Evolutionary conservation across 352 stramenopile genomes (phyloP), one percentile per base, ranked within the genome.

Genomic region (Globisporangium abappressorium): DNA sequence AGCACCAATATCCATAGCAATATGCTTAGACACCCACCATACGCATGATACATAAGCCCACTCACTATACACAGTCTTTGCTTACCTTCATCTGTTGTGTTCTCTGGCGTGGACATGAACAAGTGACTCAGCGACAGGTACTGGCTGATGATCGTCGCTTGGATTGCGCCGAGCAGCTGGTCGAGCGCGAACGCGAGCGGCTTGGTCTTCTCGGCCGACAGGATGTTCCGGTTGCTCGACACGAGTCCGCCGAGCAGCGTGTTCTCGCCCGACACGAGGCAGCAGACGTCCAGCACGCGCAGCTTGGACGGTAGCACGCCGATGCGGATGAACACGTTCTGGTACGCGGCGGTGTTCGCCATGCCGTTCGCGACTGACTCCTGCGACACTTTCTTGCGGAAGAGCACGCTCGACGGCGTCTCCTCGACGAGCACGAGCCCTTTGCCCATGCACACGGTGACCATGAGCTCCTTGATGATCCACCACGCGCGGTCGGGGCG

Each of bases 251-350:
- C 82, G 0, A 94, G 69, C 57, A 94, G 64, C 55, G 80, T 87
- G 65, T 82, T 87, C 71, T 93, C 87, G 56, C 81, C 77, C 30
- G 78, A 80, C 5, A 93, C 78, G 46, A 85, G 61, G 53, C 81
- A 85, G 54, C 82, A 91, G 30, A 94, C 78, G 47, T 93, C 75
- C 22, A 93, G 68, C 38, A 89, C 84, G 14, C 87, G 84, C 47
- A 95, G 62, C 65, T 95, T 95, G 26, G 85, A 90, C 22, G 83
- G 74, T 34, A 87, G 82, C 47, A 95, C 85, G 43, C 86, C 86
- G 68, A 94, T 82, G 36, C 70, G 76, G 6, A 90, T 79, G 43
- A 83, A 94, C 9, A 92, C 74, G 71, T 91, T 89, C 70, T 93
- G 80, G 68, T 79, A 88, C n/a, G 81, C 90, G 43, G 85, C 63